A percentile compares a stretch with the other conserved stretches of the same genome.
Conservation (phyloP, 1,284 basidiomycete genomes). For the Xerocomus subilludens region DNA sequence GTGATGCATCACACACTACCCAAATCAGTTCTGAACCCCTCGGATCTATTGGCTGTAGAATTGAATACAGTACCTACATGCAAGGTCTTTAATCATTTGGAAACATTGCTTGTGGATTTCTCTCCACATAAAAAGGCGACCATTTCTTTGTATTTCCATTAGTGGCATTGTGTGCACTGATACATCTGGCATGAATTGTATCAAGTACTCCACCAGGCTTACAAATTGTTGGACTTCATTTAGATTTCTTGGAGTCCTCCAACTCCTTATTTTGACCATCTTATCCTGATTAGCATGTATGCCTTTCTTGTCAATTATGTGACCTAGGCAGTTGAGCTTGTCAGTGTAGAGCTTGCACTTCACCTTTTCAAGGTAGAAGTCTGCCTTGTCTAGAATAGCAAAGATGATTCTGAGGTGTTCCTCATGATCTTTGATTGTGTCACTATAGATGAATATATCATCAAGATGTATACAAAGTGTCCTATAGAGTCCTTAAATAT, state of each 20-base stretch:
- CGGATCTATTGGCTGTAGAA: background rate
- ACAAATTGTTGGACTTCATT: slow-evolving; percentile 58
- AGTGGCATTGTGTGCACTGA: slow-evolving; percentile 19
- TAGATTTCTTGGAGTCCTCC: background rate
- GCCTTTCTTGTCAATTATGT: slow-evolving; percentile 48
- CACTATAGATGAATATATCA: slow-evolving; percentile 4
- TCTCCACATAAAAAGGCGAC: slow-evolving; percentile 41
- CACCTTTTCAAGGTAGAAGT: slow-evolving; percentile 39
- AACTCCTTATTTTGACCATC: slow-evolving; percentile 4
- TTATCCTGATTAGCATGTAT: slow-evolving; percentile 45
- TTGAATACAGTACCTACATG: slow-evolving; percentile 7
- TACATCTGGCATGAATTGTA: slow-evolving; percentile 56
- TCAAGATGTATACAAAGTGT: slow-evolving; percentile 36
- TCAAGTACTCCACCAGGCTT: slow-evolving; percentile 57
- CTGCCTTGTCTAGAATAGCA: slow-evolving; percentile 38
- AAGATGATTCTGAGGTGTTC: slow-evolving; percentile 47
- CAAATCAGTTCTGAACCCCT: slow-evolving; percentile 53
- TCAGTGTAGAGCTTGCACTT: background rate
- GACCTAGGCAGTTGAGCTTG: slow-evolving; percentile 40
- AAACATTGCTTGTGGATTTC: background rate
- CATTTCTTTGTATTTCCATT: slow-evolving; percentile 48
- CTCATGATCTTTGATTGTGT: slow-evolving; percentile 4
- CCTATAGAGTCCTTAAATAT: slow-evolving; percentile 51
- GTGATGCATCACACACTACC: slow-evolving; percentile 58
- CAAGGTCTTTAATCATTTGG: slow-evolving; percentile 4